Evolutionary conservation across 2,329 filamentous ascomycete genomes (phyloP).

Genomic region (Ophiostoma pallidulum): DNA sequence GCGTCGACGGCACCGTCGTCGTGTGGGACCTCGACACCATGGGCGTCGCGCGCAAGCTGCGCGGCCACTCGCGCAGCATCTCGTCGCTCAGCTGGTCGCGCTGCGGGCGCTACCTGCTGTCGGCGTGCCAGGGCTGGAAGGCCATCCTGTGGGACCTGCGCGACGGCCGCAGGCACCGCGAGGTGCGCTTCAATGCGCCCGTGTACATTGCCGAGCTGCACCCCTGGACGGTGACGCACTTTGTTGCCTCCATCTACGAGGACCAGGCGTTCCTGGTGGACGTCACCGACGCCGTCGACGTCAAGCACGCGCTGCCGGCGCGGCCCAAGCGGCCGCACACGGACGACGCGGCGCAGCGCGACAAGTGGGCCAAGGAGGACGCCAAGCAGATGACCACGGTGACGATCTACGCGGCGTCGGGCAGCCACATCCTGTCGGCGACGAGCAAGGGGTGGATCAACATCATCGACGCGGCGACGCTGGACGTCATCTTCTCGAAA

Average conservation of each 20-base stretch:
- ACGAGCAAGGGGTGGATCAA: conserved; percentile 96
- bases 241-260: conserved; percentile 88
- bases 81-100: conserved; percentile 93
- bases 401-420: conserved; percentile 75
- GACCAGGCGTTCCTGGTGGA: conserved; percentile 86
- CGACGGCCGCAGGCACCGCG: conserved; percentile 60
- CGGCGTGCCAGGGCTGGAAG: conserved; percentile 92
- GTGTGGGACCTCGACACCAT: conserved; percentile 98
- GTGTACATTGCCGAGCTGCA: conserved; percentile 95
- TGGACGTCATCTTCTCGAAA: conserved; percentile 78
- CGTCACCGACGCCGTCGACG: conserved; percentile 56
- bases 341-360: conserved; percentile 61
- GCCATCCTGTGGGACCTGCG: conserved; percentile 89
- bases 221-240: conserved; percentile 73
- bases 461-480: conserved; percentile 76
- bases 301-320: conserved; percentile 71
- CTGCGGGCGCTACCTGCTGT: conserved; percentile 83
- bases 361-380: conserved; percentile 85
- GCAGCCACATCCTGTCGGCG: conserved; percentile 81
- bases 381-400: conserved; percentile 92
- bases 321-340: conserved; percentile 64
- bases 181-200: conserved; percentile 83
- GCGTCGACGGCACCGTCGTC: conserved; percentile 87
- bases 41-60: conserved; percentile 86
- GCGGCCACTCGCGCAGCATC: conserved; percentile 87